phyloP scores from a whole-genome alignment of 2,329 filamentous ascomycete genomes.

The Raffaelea arxii region DNA sequence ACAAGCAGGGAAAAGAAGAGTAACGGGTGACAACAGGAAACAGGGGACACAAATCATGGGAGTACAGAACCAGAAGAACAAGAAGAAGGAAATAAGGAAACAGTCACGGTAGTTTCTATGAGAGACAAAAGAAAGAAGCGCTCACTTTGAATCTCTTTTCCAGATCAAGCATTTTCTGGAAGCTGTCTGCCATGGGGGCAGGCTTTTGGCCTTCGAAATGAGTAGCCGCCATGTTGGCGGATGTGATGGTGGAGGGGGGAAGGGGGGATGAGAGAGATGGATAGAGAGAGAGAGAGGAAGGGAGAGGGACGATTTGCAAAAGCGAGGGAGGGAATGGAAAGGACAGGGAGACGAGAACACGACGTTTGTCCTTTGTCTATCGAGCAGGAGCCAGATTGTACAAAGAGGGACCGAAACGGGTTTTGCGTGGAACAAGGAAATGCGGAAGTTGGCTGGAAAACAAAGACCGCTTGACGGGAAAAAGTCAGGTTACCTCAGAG shows the following conservation, averaged over 20 bases:
- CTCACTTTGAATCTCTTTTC: constrained; percentile 50
- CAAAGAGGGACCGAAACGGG: no score
- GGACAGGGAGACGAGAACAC: no score
- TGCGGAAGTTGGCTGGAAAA: no score
- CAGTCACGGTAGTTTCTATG: no score
- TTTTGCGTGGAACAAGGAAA: no score
- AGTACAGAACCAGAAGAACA: neutral
- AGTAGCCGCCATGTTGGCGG: constrained; percentile 9
- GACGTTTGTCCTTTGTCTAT: no score
- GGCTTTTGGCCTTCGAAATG: constrained; percentile 3
- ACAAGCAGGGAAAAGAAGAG: constrained; percentile 1
- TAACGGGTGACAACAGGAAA: neutral
- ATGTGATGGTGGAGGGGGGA: neutral
- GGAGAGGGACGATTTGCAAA: neutral
- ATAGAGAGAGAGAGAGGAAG: neutral
- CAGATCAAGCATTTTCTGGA: constrained; percentile 50
- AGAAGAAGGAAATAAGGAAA: neutral
- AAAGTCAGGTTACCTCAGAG: no score
- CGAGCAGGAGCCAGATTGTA: no score
- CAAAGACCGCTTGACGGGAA: no score
- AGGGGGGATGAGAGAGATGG: neutral
- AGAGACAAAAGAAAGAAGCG: no score
- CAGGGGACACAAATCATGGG: neutral
- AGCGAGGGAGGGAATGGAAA: no score
- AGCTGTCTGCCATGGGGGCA: constrained; percentile 31